Conservation (phyloP, 352 stramenopile genomes). For the Phytopythium litorale region DNA sequence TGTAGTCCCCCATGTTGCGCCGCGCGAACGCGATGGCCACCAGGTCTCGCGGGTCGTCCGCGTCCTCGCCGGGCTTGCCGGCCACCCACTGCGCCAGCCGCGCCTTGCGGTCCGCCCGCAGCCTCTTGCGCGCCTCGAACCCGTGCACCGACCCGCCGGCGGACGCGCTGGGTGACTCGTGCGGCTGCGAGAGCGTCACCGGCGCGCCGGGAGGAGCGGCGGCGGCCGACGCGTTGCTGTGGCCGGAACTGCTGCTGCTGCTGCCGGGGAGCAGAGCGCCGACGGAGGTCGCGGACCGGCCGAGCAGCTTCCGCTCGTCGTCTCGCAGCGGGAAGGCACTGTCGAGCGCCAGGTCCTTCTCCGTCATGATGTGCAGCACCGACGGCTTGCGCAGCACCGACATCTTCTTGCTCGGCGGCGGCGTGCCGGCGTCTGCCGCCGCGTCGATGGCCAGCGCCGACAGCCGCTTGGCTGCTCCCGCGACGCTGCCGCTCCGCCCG, state of each 20-base stretch:
- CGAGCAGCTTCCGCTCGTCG: slow-evolving; percentile 35
- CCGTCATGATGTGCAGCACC: slow-evolving; percentile 65
- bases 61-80: slow-evolving; percentile 85
- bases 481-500: neutral
- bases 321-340: slow-evolving; percentile 58
- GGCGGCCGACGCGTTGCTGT: neutral
- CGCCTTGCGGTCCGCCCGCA: slow-evolving; percentile 69
- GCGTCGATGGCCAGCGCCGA: neutral
- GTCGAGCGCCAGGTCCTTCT: slow-evolving; percentile 40
- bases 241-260: neutral
- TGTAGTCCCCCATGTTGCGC: slow-evolving; percentile 91
- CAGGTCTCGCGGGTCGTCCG: slow-evolving; percentile 89
- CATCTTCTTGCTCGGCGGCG: slow-evolving; percentile 1
- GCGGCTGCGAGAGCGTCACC: slow-evolving; percentile 3
- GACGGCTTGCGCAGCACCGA: slow-evolving; percentile 57
- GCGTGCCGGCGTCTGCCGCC: neutral
- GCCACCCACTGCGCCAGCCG: slow-evolving; percentile 52
- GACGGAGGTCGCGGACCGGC: neutral
- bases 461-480: neutral
- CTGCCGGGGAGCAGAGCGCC: neutral
- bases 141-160: slow-evolving; percentile 42
- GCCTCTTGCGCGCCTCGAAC: slow-evolving; percentile 78
- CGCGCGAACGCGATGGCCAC: slow-evolving; percentile 86
- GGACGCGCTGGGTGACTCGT: slow-evolving; percentile 7
- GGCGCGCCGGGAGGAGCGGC: slow-evolving; percentile 15